Conservation (phyloP, 352 stramenopile species). For the Phytopythium vexans region DNA sequence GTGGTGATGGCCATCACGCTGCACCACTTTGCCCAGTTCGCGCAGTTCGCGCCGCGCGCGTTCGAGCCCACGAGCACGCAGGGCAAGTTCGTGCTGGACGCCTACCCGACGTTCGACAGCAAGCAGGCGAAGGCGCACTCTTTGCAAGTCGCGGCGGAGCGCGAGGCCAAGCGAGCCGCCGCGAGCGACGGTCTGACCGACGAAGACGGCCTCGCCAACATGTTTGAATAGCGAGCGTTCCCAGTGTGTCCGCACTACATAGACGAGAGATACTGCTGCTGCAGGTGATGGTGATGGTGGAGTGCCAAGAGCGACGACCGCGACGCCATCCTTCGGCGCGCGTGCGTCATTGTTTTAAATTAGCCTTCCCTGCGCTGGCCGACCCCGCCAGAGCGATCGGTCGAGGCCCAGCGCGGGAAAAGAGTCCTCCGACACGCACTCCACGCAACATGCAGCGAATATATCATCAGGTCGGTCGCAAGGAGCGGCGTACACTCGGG, state of each 20-base stretch:
- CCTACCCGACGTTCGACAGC: slow-evolving; percentile 43
- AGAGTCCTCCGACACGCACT: too few relatives aligned
- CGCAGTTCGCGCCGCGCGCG: slow-evolving; percentile 48
- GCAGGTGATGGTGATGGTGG: not conserved
- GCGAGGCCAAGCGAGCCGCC: slow-evolving; percentile 39
- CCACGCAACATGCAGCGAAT: too few relatives aligned
- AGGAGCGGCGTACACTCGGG: too few relatives aligned
- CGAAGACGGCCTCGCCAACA: slow-evolving; percentile 35
- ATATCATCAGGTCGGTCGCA: too few relatives aligned
- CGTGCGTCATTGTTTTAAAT: not conserved
- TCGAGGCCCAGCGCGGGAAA: too few relatives aligned
- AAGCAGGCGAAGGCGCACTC: slow-evolving; percentile 19
- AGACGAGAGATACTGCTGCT: not conserved
- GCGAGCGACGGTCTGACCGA: slow-evolving; percentile 37
- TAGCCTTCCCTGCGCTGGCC: not conserved
- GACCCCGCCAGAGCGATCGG: too few relatives aligned
- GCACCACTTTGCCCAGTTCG: slow-evolving; percentile 64
- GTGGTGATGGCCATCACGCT: slow-evolving; percentile 64
- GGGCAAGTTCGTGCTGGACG: slow-evolving; percentile 76
- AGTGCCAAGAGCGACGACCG: too few relatives aligned
- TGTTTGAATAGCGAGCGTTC: slow-evolving; percentile 32
- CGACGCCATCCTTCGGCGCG: not conserved
- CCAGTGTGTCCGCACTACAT: not conserved
- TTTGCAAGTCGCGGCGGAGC: slow-evolving; percentile 36
- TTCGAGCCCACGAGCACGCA: slow-evolving; percentile 66